These are phyloP conservation scores for Heterobasidion annosum DNA, from an alignment of 1,284 basidiomycete species.

Conservation along the genomic window DNA sequence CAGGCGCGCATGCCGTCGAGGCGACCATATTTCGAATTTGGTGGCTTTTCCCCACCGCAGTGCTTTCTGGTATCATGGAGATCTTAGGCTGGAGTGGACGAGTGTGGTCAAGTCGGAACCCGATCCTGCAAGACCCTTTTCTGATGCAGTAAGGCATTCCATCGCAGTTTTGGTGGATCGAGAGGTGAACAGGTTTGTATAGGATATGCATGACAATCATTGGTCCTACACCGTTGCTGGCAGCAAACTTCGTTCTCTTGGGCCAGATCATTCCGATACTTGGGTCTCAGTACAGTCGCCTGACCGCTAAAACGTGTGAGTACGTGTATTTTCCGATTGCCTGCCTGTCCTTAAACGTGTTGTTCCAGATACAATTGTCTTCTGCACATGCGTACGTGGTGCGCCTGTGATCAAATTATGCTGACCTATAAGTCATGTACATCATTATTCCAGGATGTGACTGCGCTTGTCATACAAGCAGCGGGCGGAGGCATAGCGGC, in stretches of 20 bases:
- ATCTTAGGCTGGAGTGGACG: slow-evolving; percentile 37
- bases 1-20: slow-evolving; percentile 34
- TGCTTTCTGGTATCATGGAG: slow-evolving; percentile 42
- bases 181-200: not conserved
- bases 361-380: slow-evolving; percentile 2
- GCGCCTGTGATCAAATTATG: not conserved
- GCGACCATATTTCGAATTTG: slow-evolving; percentile 33
- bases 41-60: slow-evolving; percentile 44
- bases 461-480: slow-evolving; percentile 30
- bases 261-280: slow-evolving; percentile 29
- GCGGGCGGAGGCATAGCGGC: slow-evolving; percentile 25
- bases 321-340: slow-evolving; percentile 8
- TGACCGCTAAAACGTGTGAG: slow-evolving; percentile 21
- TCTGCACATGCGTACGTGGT: slow-evolving; percentile 1
- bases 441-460: slow-evolving; percentile 16
- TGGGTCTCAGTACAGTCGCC: slow-evolving; percentile 30
- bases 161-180: not conserved
- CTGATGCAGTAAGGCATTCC: slow-evolving; percentile 25
- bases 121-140: slow-evolving; percentile 13
- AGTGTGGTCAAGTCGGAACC: slow-evolving; percentile 20
- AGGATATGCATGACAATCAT: slow-evolving; percentile 34
- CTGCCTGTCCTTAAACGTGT: not conserved
- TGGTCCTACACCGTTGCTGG: slow-evolving; percentile 37
- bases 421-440: not conserved
- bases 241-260: slow-evolving; percentile 39